Evolutionary conservation across 148 eudicot genomes (phyloP).

Genomic region (Selenicereus undatus): DNA sequence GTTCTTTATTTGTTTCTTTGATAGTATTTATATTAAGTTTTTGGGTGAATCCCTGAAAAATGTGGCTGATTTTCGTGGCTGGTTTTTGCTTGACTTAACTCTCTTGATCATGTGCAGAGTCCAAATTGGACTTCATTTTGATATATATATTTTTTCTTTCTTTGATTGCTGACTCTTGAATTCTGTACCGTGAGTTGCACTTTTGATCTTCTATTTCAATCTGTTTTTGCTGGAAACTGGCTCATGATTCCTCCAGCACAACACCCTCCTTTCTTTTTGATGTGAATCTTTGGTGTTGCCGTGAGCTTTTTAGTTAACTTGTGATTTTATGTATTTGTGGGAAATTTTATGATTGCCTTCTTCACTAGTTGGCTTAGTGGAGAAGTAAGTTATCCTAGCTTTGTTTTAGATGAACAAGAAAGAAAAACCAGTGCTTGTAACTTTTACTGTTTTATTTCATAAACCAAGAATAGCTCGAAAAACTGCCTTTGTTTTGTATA

Average conservation of each 20-base stretch:
- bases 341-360: background rate
- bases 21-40: background rate
- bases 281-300: background rate
- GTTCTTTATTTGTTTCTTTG: background rate
- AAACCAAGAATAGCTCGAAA: background rate
- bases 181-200: background rate
- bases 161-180: slow-evolving; percentile 15
- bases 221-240: background rate
- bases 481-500: background rate
- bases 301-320: background rate
- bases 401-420: background rate
- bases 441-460: background rate
- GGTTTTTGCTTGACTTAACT: slow-evolving; percentile 19
- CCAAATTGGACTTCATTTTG: slow-evolving; percentile 12
- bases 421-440: background rate
- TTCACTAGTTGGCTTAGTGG: background rate
- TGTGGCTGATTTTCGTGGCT: slow-evolving; percentile 23
- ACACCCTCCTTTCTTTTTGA: background rate
- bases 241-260: background rate
- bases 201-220: background rate
- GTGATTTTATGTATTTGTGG: background rate
- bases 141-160: background rate
- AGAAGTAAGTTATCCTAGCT: background rate
- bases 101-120: background rate
- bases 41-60: background rate